A percentile compares a stretch with the other conserved stretches of the same genome.
Conservation (phyloP, 257 asterid species). For the Ballota nigra region DNA sequence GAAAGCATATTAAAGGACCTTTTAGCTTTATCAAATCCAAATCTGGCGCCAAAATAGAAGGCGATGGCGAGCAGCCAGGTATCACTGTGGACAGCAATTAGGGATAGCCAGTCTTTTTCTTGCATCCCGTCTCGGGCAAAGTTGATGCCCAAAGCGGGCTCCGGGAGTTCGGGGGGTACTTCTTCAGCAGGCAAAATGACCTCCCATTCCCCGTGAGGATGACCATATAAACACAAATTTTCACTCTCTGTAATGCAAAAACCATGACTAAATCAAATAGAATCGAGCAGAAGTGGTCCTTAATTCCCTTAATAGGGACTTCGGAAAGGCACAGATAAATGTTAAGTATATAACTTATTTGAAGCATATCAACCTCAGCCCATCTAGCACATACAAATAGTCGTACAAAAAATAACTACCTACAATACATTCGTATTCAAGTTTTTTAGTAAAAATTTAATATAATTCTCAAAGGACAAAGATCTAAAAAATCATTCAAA, state of each 20-base stretch:
- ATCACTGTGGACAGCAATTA: slow-evolving; percentile 70
- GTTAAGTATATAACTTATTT: neutral
- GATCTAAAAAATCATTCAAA: too few species aligned
- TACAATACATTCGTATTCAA: too few species aligned
- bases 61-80: slow-evolving; percentile 69
- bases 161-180: slow-evolving; percentile 74
- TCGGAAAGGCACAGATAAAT: neutral
- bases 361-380: neutral
- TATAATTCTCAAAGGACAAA: too few species aligned
- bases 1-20: slow-evolving; percentile 49
- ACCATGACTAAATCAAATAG: slow-evolving; percentile 18
- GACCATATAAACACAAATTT: slow-evolving; percentile 62
- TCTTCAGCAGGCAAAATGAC: slow-evolving; percentile 77
- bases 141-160: slow-evolving; percentile 72
- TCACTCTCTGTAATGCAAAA: slow-evolving; percentile 49
- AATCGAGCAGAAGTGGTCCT: neutral
- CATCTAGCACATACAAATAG: neutral
- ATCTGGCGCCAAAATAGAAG: slow-evolving; percentile 66
- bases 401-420: neutral
- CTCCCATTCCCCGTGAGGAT: slow-evolving; percentile 67
- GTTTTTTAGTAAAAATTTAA: too few species aligned
- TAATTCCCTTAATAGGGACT: too few species aligned
- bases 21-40: slow-evolving; percentile 57
- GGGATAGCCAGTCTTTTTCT: slow-evolving; percentile 63
- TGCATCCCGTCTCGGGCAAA: slow-evolving; percentile 78